phyloP scores from a whole-genome alignment of 2,329 filamentous ascomycete genomes.

The Fusarium subglutinans region DNA sequence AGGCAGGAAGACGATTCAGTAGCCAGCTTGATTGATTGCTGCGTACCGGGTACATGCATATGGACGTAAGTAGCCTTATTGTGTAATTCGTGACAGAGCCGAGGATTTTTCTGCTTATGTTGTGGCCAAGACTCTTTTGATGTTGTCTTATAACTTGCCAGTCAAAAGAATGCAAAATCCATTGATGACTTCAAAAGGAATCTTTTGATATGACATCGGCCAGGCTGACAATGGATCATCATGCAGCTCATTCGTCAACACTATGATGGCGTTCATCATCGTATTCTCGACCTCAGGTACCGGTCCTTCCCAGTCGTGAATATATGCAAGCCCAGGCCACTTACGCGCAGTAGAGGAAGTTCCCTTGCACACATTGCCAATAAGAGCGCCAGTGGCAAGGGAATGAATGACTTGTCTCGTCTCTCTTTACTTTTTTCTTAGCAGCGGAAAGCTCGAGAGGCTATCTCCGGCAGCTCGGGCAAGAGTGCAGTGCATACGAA shows the following conservation, averaged over 20 bases:
- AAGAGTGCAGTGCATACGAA: conserved; percentile 10
- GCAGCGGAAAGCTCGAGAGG: conserved; percentile 1
- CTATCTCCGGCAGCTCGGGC: conserved; percentile 18
- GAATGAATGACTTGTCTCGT: conserved; percentile 21
- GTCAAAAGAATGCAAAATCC: conserved; percentile 7
- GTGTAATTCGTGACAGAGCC: conserved; percentile 1
- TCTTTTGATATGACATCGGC: background rate
- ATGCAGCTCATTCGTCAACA: conserved; percentile 1
- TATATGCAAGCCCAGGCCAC: conserved; percentile 5
- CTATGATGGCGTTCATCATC: conserved; percentile 16
- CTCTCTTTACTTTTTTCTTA: background rate
- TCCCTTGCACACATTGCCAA: conserved; percentile 19
- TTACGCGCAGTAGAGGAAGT: conserved; percentile 17
- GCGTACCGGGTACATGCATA: conserved; percentile 12
- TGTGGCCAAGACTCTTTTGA: conserved; percentile 4
- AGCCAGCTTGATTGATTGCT: conserved; percentile 24
- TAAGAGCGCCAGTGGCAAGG: background rate
- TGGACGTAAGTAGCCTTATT: conserved; percentile 5
- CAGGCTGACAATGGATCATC: background rate
- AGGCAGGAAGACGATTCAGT: conserved; percentile 26
- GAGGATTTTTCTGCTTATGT: conserved; percentile 6
- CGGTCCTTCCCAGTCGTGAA: conserved; percentile 1
- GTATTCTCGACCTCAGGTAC: conserved; percentile 17
- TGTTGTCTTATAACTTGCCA: conserved; percentile 9
- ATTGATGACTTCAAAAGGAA: background rate